Evolutionary conservation across 768 basidiomycete genomes (phyloP).

Genomic region (Mrakia gelida): DNA sequence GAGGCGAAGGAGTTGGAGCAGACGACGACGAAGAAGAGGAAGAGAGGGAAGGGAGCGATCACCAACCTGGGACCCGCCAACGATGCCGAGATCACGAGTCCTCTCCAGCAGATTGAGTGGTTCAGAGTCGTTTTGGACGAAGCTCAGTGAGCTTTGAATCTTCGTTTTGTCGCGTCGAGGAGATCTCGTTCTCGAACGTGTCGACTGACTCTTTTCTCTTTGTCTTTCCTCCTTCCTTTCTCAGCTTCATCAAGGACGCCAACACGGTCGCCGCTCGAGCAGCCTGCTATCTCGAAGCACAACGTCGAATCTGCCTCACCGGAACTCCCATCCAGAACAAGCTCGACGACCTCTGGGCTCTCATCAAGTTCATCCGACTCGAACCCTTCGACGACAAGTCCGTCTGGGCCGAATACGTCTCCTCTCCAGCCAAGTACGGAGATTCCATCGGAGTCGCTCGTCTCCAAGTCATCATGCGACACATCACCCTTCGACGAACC

Average conservation of each 20-base stretch:
- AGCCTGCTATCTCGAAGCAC: conserved; percentile 88
- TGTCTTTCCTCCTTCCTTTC: neutral
- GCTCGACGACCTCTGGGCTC: conserved; percentile 92
- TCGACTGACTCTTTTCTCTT: too few relatives aligned
- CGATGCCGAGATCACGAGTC: conserved; percentile 59
- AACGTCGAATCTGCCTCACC: conserved; percentile 88
- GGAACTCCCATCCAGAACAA: conserved; percentile 99
- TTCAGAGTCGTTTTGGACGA: conserved; percentile 91
- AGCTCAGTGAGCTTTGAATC: conserved; percentile 70
- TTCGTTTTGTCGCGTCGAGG: neutral
- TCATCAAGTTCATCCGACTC: conserved; percentile 91
- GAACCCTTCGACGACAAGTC: conserved; percentile 90
- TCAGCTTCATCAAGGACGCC: conserved; percentile 92
- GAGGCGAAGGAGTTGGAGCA: conserved; percentile 48
- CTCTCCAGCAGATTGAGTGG: conserved; percentile 93
- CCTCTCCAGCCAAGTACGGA: conserved; percentile 85
- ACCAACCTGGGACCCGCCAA: conserved; percentile 54
- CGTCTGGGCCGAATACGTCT: conserved; percentile 87
- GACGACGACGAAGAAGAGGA: conserved; percentile 63
- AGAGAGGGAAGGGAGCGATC: conserved; percentile 57
- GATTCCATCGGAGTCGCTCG: conserved; percentile 76
- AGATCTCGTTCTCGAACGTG: neutral
- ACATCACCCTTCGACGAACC: conserved; percentile 90
- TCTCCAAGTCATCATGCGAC: conserved; percentile 95
- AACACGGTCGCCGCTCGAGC: conserved; percentile 90